A percentile compares a stretch with the other conserved stretches of the same genome.
These are phyloP conservation scores for Colletotrichum echinochloae DNA, from an alignment of 2,329 filamentous ascomycete genomes.

Conservation along the genomic window DNA sequence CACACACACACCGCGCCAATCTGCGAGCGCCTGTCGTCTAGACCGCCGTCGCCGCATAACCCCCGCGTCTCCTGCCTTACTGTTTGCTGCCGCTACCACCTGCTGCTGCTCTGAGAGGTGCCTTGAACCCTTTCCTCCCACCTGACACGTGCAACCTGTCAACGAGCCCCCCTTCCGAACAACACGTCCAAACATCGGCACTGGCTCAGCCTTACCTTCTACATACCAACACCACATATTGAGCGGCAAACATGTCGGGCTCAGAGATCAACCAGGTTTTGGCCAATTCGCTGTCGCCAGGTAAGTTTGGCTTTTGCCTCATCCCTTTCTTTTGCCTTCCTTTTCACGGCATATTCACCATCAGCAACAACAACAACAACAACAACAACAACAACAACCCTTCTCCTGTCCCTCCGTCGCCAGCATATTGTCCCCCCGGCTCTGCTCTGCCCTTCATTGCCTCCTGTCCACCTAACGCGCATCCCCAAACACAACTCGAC, in stretches of 20 bases:
- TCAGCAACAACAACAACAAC: no score
- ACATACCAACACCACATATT: constrained; percentile 33
- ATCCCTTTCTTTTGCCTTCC: constrained; percentile 11
- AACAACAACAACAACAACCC: no score
- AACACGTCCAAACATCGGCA: constrained; percentile 34
- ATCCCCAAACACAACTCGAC: constrained; percentile 18
- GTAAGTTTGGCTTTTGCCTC: constrained; percentile 64
- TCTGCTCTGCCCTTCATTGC: constrained; percentile 12
- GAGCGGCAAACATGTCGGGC: constrained; percentile 69
- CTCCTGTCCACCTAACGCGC: constrained; percentile 31
- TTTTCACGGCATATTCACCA: constrained; percentile 31
- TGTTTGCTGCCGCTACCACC: not conserved
- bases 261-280: constrained; percentile 99
- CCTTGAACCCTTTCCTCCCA: constrained; percentile 38
- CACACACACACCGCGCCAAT: constrained; percentile 18
- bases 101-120: constrained; percentile 27
- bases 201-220: constrained; percentile 37
- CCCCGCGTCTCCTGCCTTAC: constrained; percentile 30
- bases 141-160: constrained; percentile 41
- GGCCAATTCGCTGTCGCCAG: constrained; percentile 93
- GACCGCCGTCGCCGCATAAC: constrained; percentile 22
- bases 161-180: constrained; percentile 37
- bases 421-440: constrained; percentile 23
- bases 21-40: constrained; percentile 19
- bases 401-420: constrained; percentile 21